Base-by-base conservation (phyloP, 2,329 filamentous ascomycete genomes). In the Lithohypha guttulata region DNA sequence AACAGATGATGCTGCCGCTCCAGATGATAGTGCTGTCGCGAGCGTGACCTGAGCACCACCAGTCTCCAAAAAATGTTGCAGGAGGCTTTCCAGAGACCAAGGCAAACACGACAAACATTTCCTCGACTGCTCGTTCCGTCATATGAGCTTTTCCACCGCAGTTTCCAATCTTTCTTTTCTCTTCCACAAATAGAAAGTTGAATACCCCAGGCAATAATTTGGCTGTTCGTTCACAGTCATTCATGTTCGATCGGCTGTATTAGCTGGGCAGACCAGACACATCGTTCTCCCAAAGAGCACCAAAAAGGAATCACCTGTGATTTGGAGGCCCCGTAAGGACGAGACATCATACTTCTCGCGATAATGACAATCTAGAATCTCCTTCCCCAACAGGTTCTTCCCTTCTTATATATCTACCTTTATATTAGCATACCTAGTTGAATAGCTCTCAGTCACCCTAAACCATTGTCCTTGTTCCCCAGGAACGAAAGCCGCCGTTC, bases 151-250 rank as follows among this genome's bases (percentile, higher is more conserved):
- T n/a, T n/a, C n/a, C n/a, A 14, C 26, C 26, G 35, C 26, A 21
- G 11, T 19, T 26, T 43, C 46, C 47, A 46, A 47, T 52, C 51
- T 52, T 51, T 55, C 52, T 56, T 59, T 55, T 58, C 59, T 59
- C 58, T 59, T 59, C 53, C 53, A 60, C 48, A 58, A 45, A 55
- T 51, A 58, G 62, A 73, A 76, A 75, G 69, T 75, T 75, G 62
- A 65, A 52, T 56, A 57, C 56, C 69, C 64, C 61, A 64, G 62
- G 59, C 68, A 73, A 75, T 75, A 73, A 75, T 75, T 76, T 76
- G 73, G 72, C 72, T 64, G 63, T 59, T 56, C 66, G 66, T 57
- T 59, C 66, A 59, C 48, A 52, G 47, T 49, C 46, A 46, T 44
- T 49, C 56, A 64, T 71, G 69, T 65, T 64, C 67, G 65, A 59